Evolutionary conservation across 1,284 basidiomycete species (phyloP).

Genomic region (Cryptococcus maquisensis): DNA sequence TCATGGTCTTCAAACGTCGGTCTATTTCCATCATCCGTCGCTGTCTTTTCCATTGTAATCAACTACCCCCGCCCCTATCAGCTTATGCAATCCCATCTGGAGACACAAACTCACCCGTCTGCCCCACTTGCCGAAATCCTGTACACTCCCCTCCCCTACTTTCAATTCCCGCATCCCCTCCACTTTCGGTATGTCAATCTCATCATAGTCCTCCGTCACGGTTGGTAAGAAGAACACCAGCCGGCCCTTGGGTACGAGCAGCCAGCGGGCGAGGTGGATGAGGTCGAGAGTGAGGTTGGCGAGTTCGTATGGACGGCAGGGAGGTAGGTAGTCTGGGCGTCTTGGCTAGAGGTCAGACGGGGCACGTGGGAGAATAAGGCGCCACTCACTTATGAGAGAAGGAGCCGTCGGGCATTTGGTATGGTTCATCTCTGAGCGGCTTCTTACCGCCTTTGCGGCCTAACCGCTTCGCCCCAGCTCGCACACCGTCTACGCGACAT

Average conservation of each 20-base stretch:
- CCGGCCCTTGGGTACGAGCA: conserved; percentile 79
- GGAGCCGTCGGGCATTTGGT: conserved; percentile 40
- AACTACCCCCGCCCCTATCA: conserved; percentile 55
- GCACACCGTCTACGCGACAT: conserved; percentile 70
- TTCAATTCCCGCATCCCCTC: conserved; percentile 69
- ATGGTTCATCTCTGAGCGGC: conserved; percentile 42
- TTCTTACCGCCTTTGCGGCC: conserved; percentile 58
- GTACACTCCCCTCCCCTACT: conserved; percentile 79
- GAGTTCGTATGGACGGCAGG: conserved; percentile 89
- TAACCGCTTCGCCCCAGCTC: conserved; percentile 91
- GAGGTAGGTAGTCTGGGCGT: conserved; percentile 71
- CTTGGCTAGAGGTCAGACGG: conserved; percentile 42
- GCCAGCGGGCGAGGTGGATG: conserved; percentile 72
- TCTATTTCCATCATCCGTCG: conserved; percentile 45
- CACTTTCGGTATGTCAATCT: conserved; percentile 69
- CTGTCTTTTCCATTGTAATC: conserved; percentile 78
- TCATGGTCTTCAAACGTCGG: conserved; percentile 40
- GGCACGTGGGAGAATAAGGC: neutral
- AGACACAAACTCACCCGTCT: conserved; percentile 61
- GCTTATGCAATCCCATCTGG: neutral
- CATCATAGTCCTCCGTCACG: conserved; percentile 81
- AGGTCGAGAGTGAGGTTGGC: conserved; percentile 77
- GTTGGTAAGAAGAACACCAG: conserved; percentile 95
- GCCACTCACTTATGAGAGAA: conserved; percentile 46
- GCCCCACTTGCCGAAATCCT: conserved; percentile 95